Percentiles rank a stretch among this genome's conserved stretches.
phyloP scores from a whole-genome alignment of 2,329 filamentous ascomycete genomes.

The Pseudocercospora macadamiae region DNA sequence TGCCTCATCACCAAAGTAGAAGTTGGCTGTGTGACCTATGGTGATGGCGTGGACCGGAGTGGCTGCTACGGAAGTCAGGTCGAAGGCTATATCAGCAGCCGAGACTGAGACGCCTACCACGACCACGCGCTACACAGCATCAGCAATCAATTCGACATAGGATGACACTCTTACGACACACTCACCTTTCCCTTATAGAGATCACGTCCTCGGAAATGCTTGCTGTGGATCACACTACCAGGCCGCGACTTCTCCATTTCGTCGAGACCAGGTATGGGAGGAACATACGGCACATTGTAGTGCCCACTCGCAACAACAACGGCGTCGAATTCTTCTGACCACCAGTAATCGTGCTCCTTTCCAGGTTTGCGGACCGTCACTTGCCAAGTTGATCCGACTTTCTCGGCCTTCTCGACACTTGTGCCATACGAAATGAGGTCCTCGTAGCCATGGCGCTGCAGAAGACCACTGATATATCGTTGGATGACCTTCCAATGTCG shows the following conservation, averaged over 20 bases:
- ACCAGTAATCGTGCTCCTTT: constrained; percentile 58
- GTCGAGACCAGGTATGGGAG: constrained; percentile 53
- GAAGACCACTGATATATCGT: constrained; percentile 57
- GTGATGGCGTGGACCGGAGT: constrained; percentile 58
- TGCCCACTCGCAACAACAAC: constrained; percentile 64
- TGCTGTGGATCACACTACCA: constrained; percentile 59
- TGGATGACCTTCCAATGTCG: constrained; percentile 62
- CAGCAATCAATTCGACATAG: background rate
- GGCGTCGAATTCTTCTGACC: constrained; percentile 65
- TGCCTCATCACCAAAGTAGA: constrained; percentile 62
- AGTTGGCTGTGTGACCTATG: constrained; percentile 54
- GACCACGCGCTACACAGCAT: constrained; percentile 51
- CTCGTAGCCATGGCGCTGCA: constrained; percentile 58
- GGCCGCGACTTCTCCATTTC: constrained; percentile 51
- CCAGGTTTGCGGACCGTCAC: constrained; percentile 23
- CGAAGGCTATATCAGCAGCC: constrained; percentile 63
- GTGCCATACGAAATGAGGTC: constrained; percentile 60
- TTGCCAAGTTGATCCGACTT: constrained; percentile 37
- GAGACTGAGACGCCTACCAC: constrained; percentile 68
- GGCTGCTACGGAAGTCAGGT: constrained; percentile 52
- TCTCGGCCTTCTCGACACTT: constrained; percentile 63
- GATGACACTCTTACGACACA: background rate
- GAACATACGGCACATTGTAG: constrained; percentile 62
- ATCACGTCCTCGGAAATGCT: constrained; percentile 55
- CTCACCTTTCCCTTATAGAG: constrained; percentile 46